These are phyloP conservation scores for Pisolithus tinctorius DNA, from an alignment of 768 basidiomycete genomes.

Conservation along the genomic window DNA sequence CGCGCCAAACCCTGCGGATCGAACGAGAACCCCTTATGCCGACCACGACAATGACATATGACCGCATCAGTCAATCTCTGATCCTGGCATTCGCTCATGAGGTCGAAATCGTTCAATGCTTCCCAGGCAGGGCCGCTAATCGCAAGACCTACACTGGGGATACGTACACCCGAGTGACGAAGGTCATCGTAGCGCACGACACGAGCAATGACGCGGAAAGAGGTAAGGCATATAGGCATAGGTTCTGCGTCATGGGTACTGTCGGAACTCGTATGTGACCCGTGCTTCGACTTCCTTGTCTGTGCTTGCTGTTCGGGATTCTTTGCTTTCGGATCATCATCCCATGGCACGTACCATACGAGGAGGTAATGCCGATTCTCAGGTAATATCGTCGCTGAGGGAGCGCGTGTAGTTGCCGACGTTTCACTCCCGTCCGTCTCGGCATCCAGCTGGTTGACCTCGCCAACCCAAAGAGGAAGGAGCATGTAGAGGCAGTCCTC, in stretches of 20 bases:
- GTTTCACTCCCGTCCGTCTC: slow-evolving; percentile 12
- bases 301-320: slow-evolving; percentile 13
- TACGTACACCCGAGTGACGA: slow-evolving; percentile 63
- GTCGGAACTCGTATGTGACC: slow-evolving; percentile 21
- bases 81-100: slow-evolving; percentile 30
- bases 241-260: slow-evolving; percentile 27
- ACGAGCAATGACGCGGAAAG: slow-evolving; percentile 71
- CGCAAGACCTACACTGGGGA: slow-evolving; percentile 64
- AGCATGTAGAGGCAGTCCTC: slow-evolving; percentile 75
- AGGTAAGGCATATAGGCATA: slow-evolving; percentile 46
- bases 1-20: slow-evolving; percentile 71
- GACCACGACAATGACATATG: slow-evolving; percentile 56
- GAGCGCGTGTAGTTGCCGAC: slow-evolving; percentile 17
- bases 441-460: slow-evolving; percentile 47
- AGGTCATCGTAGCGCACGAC: slow-evolving; percentile 69
- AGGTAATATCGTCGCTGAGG: slow-evolving; percentile 34
- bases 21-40: slow-evolving; percentile 69
- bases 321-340: slow-evolving; percentile 15
- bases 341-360: slow-evolving; percentile 70
- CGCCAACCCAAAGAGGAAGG: slow-evolving; percentile 77
- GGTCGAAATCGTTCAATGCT: slow-evolving; percentile 30
- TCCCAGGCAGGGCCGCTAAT: slow-evolving; percentile 57
- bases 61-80: slow-evolving; percentile 33
- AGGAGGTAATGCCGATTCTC: slow-evolving; percentile 65
- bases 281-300: slow-evolving; percentile 26